A percentile compares a stretch with the other conserved stretches of the same genome.
Conservation (phyloP, 306 rosid genomes). For the Quercus bicolor region DNA sequence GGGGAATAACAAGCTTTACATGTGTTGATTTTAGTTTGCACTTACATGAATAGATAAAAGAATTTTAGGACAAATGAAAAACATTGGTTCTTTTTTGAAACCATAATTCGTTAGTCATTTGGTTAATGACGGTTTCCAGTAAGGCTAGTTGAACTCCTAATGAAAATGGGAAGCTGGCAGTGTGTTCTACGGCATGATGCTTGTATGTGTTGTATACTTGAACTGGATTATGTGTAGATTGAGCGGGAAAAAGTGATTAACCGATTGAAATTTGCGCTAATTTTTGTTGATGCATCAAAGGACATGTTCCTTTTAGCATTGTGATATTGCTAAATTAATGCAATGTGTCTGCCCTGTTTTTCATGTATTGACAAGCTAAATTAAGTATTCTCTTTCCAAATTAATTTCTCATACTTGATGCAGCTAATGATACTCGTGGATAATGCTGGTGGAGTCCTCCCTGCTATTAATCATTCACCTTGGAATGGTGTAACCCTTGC, state of each 20-base stretch:
- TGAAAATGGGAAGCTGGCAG: background rate
- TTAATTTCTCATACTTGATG: conserved; percentile 20
- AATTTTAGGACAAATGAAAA: background rate
- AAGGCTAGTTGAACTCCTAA: too few relatives aligned
- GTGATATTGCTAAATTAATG: background rate
- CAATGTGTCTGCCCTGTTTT: background rate
- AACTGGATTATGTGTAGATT: background rate
- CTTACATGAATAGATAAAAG: background rate
- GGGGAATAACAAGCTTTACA: background rate
- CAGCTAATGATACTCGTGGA: conserved; percentile 98
- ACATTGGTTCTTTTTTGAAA: background rate
- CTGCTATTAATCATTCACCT: conserved; percentile 92
- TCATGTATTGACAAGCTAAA: background rate
- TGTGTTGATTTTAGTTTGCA: background rate
- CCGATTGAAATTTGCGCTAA: background rate
- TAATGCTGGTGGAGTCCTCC: conserved; percentile 76
- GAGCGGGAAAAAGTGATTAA: background rate
- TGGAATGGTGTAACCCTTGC: conserved; percentile 96
- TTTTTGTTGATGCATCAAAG: background rate
- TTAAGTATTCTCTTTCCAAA: background rate
- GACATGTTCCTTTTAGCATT: background rate
- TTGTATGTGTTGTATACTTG: background rate
- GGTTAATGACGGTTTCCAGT: background rate
- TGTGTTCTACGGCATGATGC: background rate
- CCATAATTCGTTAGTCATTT: background rate